Evolutionary conservation across 225 moss, liverwort and hornwort genomes (phyloP), one percentile per base, ranked within the genome.

Genomic region (Pleurozium schreberi): DNA sequence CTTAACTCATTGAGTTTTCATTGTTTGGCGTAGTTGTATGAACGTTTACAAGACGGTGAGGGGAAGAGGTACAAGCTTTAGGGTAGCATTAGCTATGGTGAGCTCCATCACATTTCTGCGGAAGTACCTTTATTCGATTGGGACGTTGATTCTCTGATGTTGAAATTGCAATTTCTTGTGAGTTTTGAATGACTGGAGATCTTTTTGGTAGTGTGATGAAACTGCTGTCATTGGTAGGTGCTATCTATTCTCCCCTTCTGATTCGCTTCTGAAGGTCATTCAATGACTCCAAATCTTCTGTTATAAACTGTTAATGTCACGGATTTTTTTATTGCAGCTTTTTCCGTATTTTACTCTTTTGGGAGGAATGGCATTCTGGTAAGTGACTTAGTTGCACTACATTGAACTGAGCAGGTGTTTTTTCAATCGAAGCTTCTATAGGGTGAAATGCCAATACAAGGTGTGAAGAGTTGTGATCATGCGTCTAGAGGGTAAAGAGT

Each of bases 71-170:
- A 90, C 91, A 55, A 97, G 95, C 86, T 96, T 97, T 92, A 75
- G 95, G 74, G 52, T 75, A 57, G 96, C 98, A 58, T 69, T 99
- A 90, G 98, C 98, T 61, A 97, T 99, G 98, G 98, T 96, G 78
- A 95, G 95, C 90, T 88, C 30, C 77, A 74, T 53, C 53, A 10
- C 34, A 43, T 86, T 89, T 9, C 27, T 66, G 85, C 53, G 58
- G 53, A 85, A 75, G 77, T 82, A 31, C 52, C 47, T 88, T 80
- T 50, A 40, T 80, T 75, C 9, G 40, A 31, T 75, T 75, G 38
- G 57, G 55, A 69, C 76, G 26, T 59, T 82, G 64, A 42, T 87
- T 53, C 38, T 38, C 47, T 55, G 89, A 65, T 64, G 58, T 80
- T 27, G 34, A 53, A 43, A 65, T 64, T 71, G 45, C 55, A 57